Evolutionary conservation across 768 basidiomycete genomes (phyloP), one percentile per base, ranked within the genome.

Genomic region (Suillus sp.): DNA sequence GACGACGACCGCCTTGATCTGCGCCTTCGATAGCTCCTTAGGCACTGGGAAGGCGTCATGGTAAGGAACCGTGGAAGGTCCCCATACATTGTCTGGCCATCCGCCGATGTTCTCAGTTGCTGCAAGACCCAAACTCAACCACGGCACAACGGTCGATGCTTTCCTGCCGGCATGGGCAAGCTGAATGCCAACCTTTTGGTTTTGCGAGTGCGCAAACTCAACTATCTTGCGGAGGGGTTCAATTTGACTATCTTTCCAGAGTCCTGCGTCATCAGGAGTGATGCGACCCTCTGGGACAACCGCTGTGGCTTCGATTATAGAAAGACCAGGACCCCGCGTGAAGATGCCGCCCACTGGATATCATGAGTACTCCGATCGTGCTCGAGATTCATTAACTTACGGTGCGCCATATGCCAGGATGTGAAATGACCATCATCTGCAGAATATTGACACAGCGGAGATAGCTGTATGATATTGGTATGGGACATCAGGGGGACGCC

Each of bases 101-200:
- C 87, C 87, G n/a, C 79, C 80, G 4, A 71, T 70, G 13, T 74
- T 74, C 48, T 74, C 74, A 1, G 72, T 66, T 6, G 83, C 83
- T 14, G 68, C 59, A 13, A 72, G 43, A 35, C 74, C 74, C n/a
- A 69, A 64, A 35, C 75, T 60, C 37, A 89, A 70, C 88, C 89
- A 92, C 0, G 89, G 88, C 1, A 86, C 82, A 20, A 83, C 72
- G 0, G 81, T 86, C 10, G 85, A 86, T 0, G 84, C 89, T 72
- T 92, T 93, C n/a, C 91, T 80, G 0, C 92, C 91, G 0, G 90
- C 88, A 65, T 93, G 91, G 0, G 83, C 87, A 20, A 93, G 81
- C 72, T 93, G 92, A 61, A 92, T 87, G 10, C 79, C 91, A 25
- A 92, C 83, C 56, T 87, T 86, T 70, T 89, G 85, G 54, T 80